Evolutionary conservation across 1,284 basidiomycete species (phyloP).

Genomic region (Leccinum ponderosum): DNA sequence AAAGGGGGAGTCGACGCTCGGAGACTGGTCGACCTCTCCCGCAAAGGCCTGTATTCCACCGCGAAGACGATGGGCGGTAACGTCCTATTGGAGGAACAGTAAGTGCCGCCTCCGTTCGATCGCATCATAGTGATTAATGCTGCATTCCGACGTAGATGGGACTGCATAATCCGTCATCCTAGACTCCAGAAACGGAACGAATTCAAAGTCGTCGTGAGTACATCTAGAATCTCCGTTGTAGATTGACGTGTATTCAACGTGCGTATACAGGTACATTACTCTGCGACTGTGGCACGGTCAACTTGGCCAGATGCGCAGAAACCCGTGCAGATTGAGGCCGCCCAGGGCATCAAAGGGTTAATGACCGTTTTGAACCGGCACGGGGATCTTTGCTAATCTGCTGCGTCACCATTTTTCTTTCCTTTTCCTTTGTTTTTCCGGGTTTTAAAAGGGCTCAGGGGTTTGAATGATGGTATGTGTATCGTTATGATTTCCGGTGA

Average conservation of each 20-base stretch:
- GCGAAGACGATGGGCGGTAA: slow-evolving; percentile 39
- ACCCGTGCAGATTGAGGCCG: slow-evolving; percentile 36
- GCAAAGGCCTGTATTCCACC: slow-evolving; percentile 32
- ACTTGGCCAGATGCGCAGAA: slow-evolving; percentile 35
- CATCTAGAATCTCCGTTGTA: slow-evolving; percentile 3
- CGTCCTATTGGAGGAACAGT: slow-evolving; percentile 38
- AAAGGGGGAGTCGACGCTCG: slow-evolving; percentile 37
- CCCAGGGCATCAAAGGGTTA: slow-evolving; percentile 35
- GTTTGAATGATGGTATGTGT: slow-evolving; percentile 25
- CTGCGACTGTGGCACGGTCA: slow-evolving; percentile 38
- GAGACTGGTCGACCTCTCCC: slow-evolving; percentile 36
- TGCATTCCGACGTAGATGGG: slow-evolving; percentile 32
- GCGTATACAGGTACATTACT: slow-evolving; percentile 32
- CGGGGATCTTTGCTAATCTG: slow-evolving; percentile 27
- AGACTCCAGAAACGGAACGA: slow-evolving; percentile 30
- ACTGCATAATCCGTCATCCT: slow-evolving; percentile 36
- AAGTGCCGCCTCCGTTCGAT: slow-evolving; percentile 20
- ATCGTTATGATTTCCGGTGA: slow-evolving; percentile 17
- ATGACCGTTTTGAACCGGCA: slow-evolving; percentile 38
- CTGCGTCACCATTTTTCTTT: slow-evolving; percentile 1
- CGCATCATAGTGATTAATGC: slow-evolving; percentile 17
- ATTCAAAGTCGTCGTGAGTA: slow-evolving; percentile 35
- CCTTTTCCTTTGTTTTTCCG: slow-evolving; percentile 12
- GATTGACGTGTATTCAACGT: slow-evolving; percentile 13
- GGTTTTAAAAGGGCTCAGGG: slow-evolving; percentile 4